Percentiles rank a stretch among this genome's conserved stretches.
Evolutionary conservation across 495 filamentous ascomycete genomes (phyloP).

Genomic region (Ramalina intermedia): DNA sequence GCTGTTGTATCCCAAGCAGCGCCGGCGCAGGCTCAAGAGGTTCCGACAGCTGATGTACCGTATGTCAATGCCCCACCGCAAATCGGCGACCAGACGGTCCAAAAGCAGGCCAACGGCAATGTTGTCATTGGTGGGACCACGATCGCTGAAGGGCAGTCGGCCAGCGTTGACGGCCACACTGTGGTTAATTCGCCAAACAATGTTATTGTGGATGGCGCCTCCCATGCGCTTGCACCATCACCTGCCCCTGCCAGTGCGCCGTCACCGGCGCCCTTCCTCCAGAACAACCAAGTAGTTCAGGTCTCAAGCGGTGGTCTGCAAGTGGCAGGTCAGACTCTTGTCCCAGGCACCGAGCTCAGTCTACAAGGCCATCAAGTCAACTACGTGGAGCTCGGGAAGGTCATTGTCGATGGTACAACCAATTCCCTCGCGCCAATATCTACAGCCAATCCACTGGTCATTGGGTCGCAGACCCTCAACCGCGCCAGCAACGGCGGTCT

Average conservation of each 20-base stretch:
- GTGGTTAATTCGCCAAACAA: conserved; percentile 1
- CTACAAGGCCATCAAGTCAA: background rate
- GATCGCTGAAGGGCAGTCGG: conserved; percentile 1
- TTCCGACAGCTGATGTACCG: background rate
- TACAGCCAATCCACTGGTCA: background rate
- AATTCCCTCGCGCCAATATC: conserved; percentile 1
- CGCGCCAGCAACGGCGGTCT: conserved; percentile 1
- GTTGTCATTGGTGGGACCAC: conserved; percentile 1
- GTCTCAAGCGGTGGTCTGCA: conserved; percentile 1
- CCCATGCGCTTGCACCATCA: conserved; percentile 14
- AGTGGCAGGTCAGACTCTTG: background rate
- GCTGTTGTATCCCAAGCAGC: background rate
- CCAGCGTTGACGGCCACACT: conserved; percentile 4
- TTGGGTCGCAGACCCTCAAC: conserved; percentile 1
- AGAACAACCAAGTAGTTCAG: conserved; percentile 9
- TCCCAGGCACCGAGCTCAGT: background rate
- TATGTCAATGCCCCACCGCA: background rate
- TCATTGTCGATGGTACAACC: conserved; percentile 3
- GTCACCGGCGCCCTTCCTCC: conserved; percentile 8
- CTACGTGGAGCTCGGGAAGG: conserved; percentile 1
- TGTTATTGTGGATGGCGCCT: conserved; percentile 10
- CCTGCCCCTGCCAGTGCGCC: conserved; percentile 4
- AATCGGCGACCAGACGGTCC: conserved; percentile 1
- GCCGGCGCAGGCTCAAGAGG: background rate
- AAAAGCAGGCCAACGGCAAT: conserved; percentile 2